Base-by-base conservation (phyloP, 2,329 filamentous ascomycete species). In the Cladosporium sp. region DNA sequence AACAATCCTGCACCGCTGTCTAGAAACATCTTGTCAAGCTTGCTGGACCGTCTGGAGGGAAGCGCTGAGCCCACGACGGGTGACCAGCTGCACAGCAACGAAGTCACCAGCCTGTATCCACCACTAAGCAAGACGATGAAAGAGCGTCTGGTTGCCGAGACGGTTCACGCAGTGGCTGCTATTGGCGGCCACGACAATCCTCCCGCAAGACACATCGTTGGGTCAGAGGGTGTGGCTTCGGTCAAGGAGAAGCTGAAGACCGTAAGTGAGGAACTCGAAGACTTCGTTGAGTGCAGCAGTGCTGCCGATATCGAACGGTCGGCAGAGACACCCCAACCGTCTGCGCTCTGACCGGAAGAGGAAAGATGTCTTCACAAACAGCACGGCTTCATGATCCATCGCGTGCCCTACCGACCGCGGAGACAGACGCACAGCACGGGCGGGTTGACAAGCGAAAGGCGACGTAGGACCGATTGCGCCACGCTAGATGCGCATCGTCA, bases 161-260 rank as follows among this genome's bases (percentile, higher is more conserved):
- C 94, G 0, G 89, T 97, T 0, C 88, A 96, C 72, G 92, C 93
- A 1, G 80, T 99, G 47, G 90, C 89, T 14, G 91, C 92, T 0
- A 96, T 97, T 66, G 94, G 92, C 0, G 94, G 93, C 0, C 92
- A 97, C 72, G 92, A 97, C 71, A 97, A 97, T 72, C 94, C 94
- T 1, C 94, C 94, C 0, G 90, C 92, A 1, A 82, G 94, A 34
- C 93, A 97, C 72, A 97, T 97, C 67, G 92, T 97, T 2, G 93
- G 94, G 0, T 85, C 88, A 57, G 94, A 97, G 73, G 93, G 90
- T 0, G 88, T 93, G 12, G 82, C 85, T 5, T 89, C 89, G 40
- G 93, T 97, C 39, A 95, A 93, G 73, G 94, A 97, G 76, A 97
- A 97, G 76, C 78, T 99, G 58, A 96, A 95, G 78, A 97, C 92